phyloP scores from a whole-genome alignment of 345 rosid genomes.

The Eucalyptus grandis region DNA sequence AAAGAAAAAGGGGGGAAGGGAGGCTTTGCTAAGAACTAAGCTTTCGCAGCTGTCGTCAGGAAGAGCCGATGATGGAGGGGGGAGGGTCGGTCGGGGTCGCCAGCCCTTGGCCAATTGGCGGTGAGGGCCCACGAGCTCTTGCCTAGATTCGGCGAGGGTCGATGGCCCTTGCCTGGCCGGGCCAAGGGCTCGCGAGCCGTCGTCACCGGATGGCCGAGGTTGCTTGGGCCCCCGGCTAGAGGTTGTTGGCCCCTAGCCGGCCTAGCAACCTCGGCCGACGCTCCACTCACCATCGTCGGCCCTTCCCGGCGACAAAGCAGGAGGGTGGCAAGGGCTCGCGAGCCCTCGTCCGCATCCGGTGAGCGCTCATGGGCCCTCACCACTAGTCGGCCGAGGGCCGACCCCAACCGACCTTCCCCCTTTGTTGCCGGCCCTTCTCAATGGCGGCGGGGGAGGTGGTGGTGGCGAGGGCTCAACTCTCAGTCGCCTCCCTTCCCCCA shows the following conservation, averaged over 20 bases:
- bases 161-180: rapidly evolving
- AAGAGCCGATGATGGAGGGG: too few relatives aligned
- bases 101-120: too few relatives aligned
- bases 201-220: rapidly evolving
- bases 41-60: rapidly evolving
- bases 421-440: rapidly evolving
- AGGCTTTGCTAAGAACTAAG: rapidly evolving
- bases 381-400: rapidly evolving
- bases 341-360: rapidly evolving
- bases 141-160: too few relatives aligned
- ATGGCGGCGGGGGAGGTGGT: rapidly evolving
- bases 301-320: rapidly evolving
- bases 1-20: rapidly evolving
- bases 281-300: too few relatives aligned
- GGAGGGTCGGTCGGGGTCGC: rapidly evolving
- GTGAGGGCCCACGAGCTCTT: rapidly evolving
- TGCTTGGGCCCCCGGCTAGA: too few relatives aligned
- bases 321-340: too few relatives aligned
- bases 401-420: rapidly evolving
- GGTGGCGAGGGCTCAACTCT: too few relatives aligned
- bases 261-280: rapidly evolving
- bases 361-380: rapidly evolving
- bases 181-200: too few relatives aligned
- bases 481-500: too few relatives aligned
- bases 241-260: rapidly evolving